phyloP scores from a whole-genome alignment of 306 rosid species.

The Astragalus membranaceus region DNA sequence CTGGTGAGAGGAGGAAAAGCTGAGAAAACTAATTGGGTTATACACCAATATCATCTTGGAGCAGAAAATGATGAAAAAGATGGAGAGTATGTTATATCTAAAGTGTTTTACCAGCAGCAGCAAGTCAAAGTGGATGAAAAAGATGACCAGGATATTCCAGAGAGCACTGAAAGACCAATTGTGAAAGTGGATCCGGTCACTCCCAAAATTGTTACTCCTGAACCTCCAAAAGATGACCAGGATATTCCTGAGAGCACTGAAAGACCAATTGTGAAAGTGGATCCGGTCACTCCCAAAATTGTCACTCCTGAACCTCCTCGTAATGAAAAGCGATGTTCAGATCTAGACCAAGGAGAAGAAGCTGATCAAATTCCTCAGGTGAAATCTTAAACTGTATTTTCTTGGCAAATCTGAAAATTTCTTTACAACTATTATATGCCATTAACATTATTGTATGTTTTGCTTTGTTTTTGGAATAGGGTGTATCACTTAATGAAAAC shows the following conservation, averaged over 20 bases:
- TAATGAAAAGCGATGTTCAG: conserved; percentile 26
- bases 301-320: conserved; percentile 55
- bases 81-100: conserved; percentile 58
- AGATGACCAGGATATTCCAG: too few species aligned
- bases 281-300: conserved; percentile 61
- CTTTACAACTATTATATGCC: background rate
- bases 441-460: background rate
- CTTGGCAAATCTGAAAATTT: background rate
- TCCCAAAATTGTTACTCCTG: too few species aligned
- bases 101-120: conserved; percentile 62
- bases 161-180: too few species aligned
- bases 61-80: conserved; percentile 59
- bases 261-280: conserved; percentile 29
- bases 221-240: too few species aligned
- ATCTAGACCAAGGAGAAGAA: conserved; percentile 35
- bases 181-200: too few species aligned
- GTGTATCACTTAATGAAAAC: background rate
- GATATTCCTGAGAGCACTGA: conserved; percentile 37
- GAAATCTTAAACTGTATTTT: background rate
- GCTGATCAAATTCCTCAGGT: conserved; percentile 40
- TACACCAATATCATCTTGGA: conserved; percentile 81
- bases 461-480: background rate
- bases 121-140: conserved; percentile 43
- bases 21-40: conserved; percentile 81
- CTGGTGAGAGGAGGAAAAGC: conserved; percentile 42